Evolutionary conservation across 2,329 filamentous ascomycete genomes (phyloP).

Genomic region (Pestalotiopsis sp.): DNA sequence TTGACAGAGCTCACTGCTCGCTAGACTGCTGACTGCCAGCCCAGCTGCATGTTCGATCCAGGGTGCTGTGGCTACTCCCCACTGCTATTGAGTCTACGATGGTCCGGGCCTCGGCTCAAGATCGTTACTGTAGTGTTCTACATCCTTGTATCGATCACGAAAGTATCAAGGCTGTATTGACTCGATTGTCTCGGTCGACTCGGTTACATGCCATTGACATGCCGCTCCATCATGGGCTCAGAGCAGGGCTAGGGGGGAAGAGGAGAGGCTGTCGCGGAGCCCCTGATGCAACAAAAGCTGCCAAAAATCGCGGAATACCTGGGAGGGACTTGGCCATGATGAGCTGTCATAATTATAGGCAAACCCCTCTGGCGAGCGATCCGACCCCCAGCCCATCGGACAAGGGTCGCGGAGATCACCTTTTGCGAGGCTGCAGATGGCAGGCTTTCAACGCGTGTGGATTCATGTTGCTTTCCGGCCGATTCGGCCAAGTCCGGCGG

Average conservation of each 20-base stretch:
- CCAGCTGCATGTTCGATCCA: not conserved
- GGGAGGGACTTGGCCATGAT: not conserved
- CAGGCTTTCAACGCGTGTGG: slow-evolving; percentile 1
- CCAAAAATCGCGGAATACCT: not conserved
- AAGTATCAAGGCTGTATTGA: not conserved
- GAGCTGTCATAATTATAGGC: slow-evolving; percentile 15
- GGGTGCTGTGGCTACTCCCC: not conserved
- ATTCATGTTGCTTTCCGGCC: not conserved
- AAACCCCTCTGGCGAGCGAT: slow-evolving; percentile 13
- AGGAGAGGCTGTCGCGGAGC: not conserved
- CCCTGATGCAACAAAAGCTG: not conserved
- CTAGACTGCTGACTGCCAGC: not conserved
- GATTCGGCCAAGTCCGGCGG: not conserved
- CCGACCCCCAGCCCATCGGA: not conserved
- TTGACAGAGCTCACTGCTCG: not conserved
- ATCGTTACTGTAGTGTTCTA: not conserved
- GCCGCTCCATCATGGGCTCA: not conserved
- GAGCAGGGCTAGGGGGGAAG: not conserved
- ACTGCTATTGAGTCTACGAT: not conserved
- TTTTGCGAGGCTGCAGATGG: slow-evolving; percentile 8
- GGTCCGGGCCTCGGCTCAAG: not conserved
- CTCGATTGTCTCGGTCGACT: not conserved
- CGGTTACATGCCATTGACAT: not conserved
- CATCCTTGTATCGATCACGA: not conserved
- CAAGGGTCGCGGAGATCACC: slow-evolving; percentile 12